Evolutionary conservation across 2,329 filamentous ascomycete genomes (phyloP).

Genomic region (Elsinoe ampelina): DNA sequence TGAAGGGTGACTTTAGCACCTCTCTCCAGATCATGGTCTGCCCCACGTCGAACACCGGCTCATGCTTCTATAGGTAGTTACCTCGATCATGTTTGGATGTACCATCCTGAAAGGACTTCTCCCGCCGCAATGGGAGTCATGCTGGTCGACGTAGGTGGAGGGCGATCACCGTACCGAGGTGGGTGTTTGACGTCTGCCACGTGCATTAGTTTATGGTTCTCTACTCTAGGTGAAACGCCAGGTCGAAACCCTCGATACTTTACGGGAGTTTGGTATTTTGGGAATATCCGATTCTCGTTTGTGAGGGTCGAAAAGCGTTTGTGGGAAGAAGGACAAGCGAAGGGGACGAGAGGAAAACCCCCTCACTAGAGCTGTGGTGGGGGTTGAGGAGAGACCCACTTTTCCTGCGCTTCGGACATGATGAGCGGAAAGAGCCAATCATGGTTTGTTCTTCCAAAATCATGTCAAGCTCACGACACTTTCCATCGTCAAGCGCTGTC

Average conservation of each 20-base stretch:
- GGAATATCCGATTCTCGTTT: neutral
- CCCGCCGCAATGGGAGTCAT: conserved; percentile 11
- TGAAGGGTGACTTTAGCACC: conserved; percentile 5
- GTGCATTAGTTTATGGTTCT: conserved; percentile 10
- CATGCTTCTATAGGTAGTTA: conserved; percentile 22
- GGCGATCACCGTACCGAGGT: conserved; percentile 12
- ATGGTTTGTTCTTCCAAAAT: neutral
- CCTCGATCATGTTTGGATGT: conserved; percentile 19
- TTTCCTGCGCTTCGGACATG: neutral
- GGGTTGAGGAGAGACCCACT: neutral
- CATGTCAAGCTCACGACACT: neutral
- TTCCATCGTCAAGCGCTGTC: neutral
- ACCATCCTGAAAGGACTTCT: conserved; percentile 14
- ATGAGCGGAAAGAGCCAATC: neutral
- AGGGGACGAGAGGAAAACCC: neutral
- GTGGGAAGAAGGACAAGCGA: neutral
- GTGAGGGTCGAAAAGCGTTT: conserved; percentile 2
- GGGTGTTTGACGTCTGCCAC: conserved; percentile 11
- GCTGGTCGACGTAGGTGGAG: conserved; percentile 10
- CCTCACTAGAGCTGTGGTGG: neutral
- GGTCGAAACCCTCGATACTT: conserved; percentile 11
- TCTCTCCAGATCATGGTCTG: neutral
- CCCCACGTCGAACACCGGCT: conserved; percentile 20
- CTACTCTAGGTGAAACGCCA: conserved; percentile 2
- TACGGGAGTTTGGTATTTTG: neutral